Percentiles rank a stretch among this genome's conserved stretches.
Evolutionary conservation across 192 early-diverging fungal genomes (phyloP).

Genomic region (Piromyces finnis): DNA sequence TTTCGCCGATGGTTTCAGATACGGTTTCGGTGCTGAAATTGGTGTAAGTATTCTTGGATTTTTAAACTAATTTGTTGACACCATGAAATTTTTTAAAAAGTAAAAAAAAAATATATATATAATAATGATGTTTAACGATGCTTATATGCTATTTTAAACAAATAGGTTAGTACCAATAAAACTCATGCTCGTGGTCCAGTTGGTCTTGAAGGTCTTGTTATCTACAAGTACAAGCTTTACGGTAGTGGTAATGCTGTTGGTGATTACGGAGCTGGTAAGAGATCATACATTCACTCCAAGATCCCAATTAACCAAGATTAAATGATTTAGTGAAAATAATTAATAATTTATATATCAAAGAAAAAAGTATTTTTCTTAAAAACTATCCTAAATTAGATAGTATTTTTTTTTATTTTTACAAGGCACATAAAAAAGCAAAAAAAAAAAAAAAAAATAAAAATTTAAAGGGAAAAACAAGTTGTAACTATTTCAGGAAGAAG

Average conservation of each 20-base stretch:
- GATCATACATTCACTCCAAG: conserved; percentile 39
- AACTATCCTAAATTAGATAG: no score
- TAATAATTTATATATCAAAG: no score
- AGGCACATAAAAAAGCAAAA: no score
- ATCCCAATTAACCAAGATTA: background rate
- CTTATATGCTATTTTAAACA: background rate
- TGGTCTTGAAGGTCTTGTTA: conserved; percentile 90
- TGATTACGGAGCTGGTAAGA: conserved; percentile 67
- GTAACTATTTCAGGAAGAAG: no score
- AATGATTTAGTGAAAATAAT: background rate
- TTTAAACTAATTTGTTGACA: no score
- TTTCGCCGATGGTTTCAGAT: conserved; percentile 96
- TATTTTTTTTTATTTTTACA: no score
- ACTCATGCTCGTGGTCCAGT: conserved; percentile 97
- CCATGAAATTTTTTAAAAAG: no score
- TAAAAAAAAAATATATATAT: no score
- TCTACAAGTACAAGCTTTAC: conserved; percentile 89
- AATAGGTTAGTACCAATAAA: conserved; percentile 82
- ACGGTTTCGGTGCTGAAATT: conserved; percentile 96
- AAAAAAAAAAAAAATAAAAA: no score
- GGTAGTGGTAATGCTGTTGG: conserved; percentile 70
- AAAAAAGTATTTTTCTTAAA: no score
- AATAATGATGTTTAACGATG: no score
- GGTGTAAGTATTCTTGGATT: conserved; percentile 42
- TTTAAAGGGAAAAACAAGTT: no score